Conservation (phyloP, 371 early-diverging fungal species). For the Mortierella sp. region DNA sequence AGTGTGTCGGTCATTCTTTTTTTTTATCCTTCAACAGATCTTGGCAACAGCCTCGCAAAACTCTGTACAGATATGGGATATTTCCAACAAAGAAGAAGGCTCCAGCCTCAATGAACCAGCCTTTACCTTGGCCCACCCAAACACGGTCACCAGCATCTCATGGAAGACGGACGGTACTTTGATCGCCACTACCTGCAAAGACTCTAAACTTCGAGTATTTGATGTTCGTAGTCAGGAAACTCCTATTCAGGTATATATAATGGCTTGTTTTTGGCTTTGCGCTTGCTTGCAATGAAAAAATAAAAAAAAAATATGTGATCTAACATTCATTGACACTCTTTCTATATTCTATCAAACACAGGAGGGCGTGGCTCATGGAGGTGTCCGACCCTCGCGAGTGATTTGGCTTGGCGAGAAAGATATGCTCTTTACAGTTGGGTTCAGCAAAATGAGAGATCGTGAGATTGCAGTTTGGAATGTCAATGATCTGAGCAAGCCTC, state of each 20-base stretch:
- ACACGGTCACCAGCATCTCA: slow-evolving; percentile 61
- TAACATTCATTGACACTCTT: too few species aligned
- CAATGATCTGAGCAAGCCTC: slow-evolving; percentile 64
- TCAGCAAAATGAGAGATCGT: slow-evolving; percentile 71
- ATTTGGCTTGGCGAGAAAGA: slow-evolving; percentile 75
- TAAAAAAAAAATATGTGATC: not conserved
- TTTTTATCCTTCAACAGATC: slow-evolving; percentile 15
- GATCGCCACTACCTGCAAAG: slow-evolving; percentile 64
- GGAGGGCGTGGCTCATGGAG: slow-evolving; percentile 64
- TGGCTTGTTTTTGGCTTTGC: not conserved
- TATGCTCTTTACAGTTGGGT: slow-evolving; percentile 73
- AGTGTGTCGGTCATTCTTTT: too few species aligned
- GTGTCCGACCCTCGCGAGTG: slow-evolving; percentile 73
- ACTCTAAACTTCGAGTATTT: slow-evolving; percentile 63
- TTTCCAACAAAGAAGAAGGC: slow-evolving; percentile 57
- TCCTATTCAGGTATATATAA: slow-evolving; percentile 25
- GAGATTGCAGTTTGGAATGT: slow-evolving; percentile 81
- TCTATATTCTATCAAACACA: slow-evolving; percentile 14
- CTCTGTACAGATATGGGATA: slow-evolving; percentile 76
- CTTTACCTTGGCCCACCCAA: slow-evolving; percentile 38
- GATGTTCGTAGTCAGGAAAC: slow-evolving; percentile 66
- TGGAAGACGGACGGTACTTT: slow-evolving; percentile 74
- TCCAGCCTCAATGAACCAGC: slow-evolving; percentile 24
- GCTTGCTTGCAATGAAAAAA: not conserved
- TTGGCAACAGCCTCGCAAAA: slow-evolving; percentile 57